Evolutionary conservation across 257 asterid species (phyloP), one percentile per base, ranked within the genome.

Genomic region (Jasminum sambac): DNA sequence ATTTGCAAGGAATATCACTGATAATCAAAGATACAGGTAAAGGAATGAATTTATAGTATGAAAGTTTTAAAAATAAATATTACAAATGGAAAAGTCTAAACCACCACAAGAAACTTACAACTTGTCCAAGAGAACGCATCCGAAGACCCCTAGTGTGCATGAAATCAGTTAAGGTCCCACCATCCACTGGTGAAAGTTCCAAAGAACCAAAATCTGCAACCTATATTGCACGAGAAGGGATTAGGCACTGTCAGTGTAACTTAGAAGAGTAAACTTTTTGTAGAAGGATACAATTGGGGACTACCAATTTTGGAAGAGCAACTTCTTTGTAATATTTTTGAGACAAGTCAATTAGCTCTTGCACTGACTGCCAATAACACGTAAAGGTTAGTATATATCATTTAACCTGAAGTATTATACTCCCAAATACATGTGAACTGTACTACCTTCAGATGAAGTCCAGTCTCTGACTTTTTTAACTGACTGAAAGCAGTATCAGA

Each of bases 91-190:
- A 16, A 60, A 70, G 66, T 64, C 52, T 63, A 63, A 26, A 75
- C 58, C 50, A 72, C 62, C 5, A 41, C 0, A 38, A 68, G 71
- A 69, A 71, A 85, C 98, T 77, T 86, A 91, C 98, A 73, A 93
- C 96, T 87, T 90, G 92, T 75, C 98, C 99, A 75, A 94, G 96
- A 40, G 99, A 94, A 67, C 95, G 96, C 97, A 94, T 94, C 76
- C 95, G 90, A 63, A 94, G 95, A 80, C 99, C 99, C 83, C 99
- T 89, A 39, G 97, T 94, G 70, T 94, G 99, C 99, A 94, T 94
- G 85, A 94, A 94, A 77, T 94, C 99, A 59, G 99, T 94, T 81
- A 94, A 77, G 39, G 99, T 94, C 48, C 97, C 91, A 38, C 99
- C 99, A 80, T 94, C 99, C 52, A 94, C 97, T 21, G 99, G 98